Evolutionary conservation across 2,329 filamentous ascomycete species (phyloP).

Genomic region (Dactylonectria estremocensis): DNA sequence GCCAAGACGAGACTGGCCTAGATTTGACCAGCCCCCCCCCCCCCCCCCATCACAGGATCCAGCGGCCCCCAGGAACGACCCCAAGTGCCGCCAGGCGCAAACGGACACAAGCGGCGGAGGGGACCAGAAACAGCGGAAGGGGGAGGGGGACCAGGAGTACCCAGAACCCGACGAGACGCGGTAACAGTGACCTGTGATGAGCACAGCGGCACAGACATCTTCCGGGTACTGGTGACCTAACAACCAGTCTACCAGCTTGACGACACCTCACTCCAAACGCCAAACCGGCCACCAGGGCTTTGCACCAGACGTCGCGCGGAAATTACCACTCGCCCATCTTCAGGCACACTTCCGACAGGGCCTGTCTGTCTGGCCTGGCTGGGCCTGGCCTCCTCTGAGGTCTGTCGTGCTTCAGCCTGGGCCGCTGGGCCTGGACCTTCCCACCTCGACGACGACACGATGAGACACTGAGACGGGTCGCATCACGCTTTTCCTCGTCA

Average conservation of each 20-base stretch:
- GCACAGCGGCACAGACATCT: conserved; percentile 16
- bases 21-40: conserved; percentile 25
- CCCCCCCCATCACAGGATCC: conserved; percentile 10
- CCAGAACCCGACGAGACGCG: conserved; percentile 33
- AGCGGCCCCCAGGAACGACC: conserved; percentile 11
- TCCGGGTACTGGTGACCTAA: conserved; percentile 43
- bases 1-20: conserved; percentile 31
- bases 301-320: conserved; percentile 30
- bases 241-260: conserved; percentile 18
- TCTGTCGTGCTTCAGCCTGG: conserved; percentile 6
- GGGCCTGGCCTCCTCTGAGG: conserved; percentile 10
- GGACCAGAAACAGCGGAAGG: conserved; percentile 26
- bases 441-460: background rate
- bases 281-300: conserved; percentile 15
- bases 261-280: conserved; percentile 9
- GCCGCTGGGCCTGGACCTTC: conserved; percentile 13
- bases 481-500: conserved; percentile 23
- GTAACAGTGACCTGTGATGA: conserved; percentile 38
- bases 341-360: conserved; percentile 32
- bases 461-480: conserved; percentile 17
- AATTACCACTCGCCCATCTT: conserved; percentile 32
- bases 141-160: conserved; percentile 34
- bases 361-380: conserved; percentile 10
- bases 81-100: conserved; percentile 33
- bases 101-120: conserved; percentile 18